phyloP scores from a whole-genome alignment of 2,329 filamentous ascomycete genomes.

The Emergomyces africanus region DNA sequence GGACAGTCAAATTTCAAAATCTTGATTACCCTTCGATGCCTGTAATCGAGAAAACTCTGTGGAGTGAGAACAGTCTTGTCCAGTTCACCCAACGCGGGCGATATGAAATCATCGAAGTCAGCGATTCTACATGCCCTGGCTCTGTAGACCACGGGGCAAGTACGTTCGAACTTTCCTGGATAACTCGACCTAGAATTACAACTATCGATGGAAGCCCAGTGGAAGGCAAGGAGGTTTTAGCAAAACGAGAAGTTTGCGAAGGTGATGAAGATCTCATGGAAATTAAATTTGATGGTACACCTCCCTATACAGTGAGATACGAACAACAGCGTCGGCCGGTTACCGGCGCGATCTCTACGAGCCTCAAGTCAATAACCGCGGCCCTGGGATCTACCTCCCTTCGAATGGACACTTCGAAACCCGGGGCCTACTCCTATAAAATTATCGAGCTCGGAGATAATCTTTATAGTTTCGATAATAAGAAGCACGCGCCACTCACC shows the following conservation, averaged over 20 bases:
- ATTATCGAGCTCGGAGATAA: constrained; percentile 74
- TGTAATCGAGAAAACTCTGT: constrained; percentile 36
- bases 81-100: constrained; percentile 53
- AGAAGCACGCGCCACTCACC: constrained; percentile 51
- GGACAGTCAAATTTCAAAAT: constrained; percentile 66
- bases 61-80: constrained; percentile 55
- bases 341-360: constrained; percentile 52
- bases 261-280: constrained; percentile 87
- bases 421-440: constrained; percentile 74
- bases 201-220: constrained; percentile 40
- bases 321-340: constrained; percentile 60
- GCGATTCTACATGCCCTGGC: constrained; percentile 71
- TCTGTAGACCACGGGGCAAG: constrained; percentile 61
- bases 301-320: constrained; percentile 76
- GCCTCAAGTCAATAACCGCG: constrained; percentile 61
- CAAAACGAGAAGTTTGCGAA: constrained; percentile 80
- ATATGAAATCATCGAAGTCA: constrained; percentile 68
- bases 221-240: constrained; percentile 42
- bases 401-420: constrained; percentile 70
- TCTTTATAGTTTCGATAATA: constrained; percentile 65
- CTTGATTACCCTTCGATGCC: constrained; percentile 39
- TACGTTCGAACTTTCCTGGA: constrained; percentile 72
- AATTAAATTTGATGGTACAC: constrained; percentile 62
- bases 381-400: constrained; percentile 65
- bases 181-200: constrained; percentile 62